Conservation (phyloP, 495 filamentous ascomycete species). For the Oidiodendron maius region DNA sequence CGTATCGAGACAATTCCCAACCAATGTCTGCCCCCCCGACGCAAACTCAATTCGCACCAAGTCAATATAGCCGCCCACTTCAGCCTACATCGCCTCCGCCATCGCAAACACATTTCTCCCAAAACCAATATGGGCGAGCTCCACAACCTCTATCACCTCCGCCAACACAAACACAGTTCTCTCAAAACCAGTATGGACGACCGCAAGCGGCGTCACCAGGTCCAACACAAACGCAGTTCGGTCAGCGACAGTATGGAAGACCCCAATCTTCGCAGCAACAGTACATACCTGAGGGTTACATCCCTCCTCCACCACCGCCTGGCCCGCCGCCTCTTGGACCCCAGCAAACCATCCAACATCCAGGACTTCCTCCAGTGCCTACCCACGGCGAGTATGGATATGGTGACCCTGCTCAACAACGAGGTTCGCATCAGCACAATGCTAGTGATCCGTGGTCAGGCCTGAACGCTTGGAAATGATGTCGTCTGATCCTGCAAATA, state of each 20-base stretch:
- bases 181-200: conserved; percentile 24
- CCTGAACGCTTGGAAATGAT: conserved; percentile 78
- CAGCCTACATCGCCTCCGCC: conserved; percentile 89
- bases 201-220: conserved; percentile 43
- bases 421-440: conserved; percentile 28
- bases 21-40: conserved; percentile 89
- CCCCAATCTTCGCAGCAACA: conserved; percentile 31
- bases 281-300: conserved; percentile 70
- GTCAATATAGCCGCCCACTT: conserved; percentile 21
- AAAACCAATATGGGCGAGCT: conserved; percentile 30
- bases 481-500: not conserved
- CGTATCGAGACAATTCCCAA: conserved; percentile 17
- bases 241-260: conserved; percentile 18
- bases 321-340: conserved; percentile 70
- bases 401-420: conserved; percentile 27
- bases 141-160: conserved; percentile 84
- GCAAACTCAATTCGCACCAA: conserved; percentile 62
- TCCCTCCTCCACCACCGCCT: conserved; percentile 86
- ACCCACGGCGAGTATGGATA: conserved; percentile 16
- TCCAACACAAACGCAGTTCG: conserved; percentile 43
- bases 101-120: conserved; percentile 70
- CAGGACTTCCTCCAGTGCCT: conserved; percentile 37
- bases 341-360: conserved; percentile 59
- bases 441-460: conserved; percentile 76
- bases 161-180: conserved; percentile 74